phyloP scores from a whole-genome alignment of 306 rosid species.

The Fagus crenata region DNA sequence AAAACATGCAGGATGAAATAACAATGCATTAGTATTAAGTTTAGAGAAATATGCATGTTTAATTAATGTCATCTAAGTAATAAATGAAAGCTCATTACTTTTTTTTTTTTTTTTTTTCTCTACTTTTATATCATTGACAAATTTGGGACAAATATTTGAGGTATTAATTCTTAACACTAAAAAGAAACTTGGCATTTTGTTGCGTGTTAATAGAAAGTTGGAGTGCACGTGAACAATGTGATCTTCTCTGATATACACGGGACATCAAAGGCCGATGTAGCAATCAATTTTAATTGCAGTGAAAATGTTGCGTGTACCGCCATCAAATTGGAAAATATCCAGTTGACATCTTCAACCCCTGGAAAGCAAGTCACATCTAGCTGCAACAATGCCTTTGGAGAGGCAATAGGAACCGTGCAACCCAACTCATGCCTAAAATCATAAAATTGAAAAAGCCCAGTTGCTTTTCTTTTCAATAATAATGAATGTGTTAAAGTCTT shows the following conservation, averaged over 20 bases:
- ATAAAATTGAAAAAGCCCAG: background rate
- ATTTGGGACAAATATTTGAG: no score
- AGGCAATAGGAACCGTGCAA: background rate
- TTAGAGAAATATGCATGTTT: no score
- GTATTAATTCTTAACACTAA: no score
- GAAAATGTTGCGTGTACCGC: slow-evolving; percentile 8
- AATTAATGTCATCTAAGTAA: no score
- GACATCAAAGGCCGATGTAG: slow-evolving; percentile 11
- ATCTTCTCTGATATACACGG: background rate
- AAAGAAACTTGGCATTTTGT: no score
- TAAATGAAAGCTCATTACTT: no score
- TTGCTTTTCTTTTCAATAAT: no score
- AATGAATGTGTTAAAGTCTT: no score
- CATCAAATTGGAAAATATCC: background rate
- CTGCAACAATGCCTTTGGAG: slow-evolving; percentile 17
- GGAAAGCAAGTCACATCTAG: background rate
- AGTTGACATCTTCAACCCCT: background rate
- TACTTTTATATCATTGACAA: no score
- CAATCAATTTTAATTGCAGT: slow-evolving; percentile 19
- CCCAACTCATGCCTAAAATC: slow-evolving; percentile 7
- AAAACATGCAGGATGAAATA: no score
- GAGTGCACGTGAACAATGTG: slow-evolving; percentile 8
- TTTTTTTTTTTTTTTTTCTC: no score
- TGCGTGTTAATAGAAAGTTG: background rate
- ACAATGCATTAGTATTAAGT: no score